Conservation (phyloP, 306 rosid genomes). For the Corylus avellana region DNA sequence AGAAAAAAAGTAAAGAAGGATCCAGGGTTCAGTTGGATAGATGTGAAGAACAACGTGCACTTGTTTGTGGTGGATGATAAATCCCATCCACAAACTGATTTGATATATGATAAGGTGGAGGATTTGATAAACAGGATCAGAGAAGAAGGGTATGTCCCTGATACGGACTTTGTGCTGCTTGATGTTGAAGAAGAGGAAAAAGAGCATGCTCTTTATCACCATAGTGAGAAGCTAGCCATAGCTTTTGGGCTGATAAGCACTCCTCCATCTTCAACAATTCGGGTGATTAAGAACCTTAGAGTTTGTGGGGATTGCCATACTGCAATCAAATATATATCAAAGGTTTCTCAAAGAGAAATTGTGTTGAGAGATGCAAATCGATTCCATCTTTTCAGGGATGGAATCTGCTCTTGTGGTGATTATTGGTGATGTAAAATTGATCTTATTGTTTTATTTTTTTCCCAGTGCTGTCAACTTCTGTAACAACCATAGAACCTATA, state of each 20-base stretch:
- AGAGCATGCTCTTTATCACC: slow-evolving; percentile 58
- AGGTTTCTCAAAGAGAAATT: slow-evolving; percentile 57
- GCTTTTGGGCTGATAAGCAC: slow-evolving; percentile 61
- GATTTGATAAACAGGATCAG: slow-evolving; percentile 51
- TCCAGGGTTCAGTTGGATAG: slow-evolving; percentile 84
- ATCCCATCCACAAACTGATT: slow-evolving; percentile 57
- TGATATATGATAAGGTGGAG: slow-evolving; percentile 60
- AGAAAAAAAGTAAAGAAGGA: slow-evolving; percentile 71
- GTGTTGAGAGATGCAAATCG: slow-evolving; percentile 78
- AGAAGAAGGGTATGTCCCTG: slow-evolving; percentile 71
- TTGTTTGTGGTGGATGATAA: slow-evolving; percentile 76
- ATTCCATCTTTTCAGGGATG: slow-evolving; percentile 65
- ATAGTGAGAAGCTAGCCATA: slow-evolving; percentile 67
- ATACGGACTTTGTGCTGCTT: slow-evolving; percentile 61
- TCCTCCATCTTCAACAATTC: slow-evolving; percentile 47
- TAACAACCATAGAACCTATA: background rate
- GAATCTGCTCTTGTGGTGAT: slow-evolving; percentile 58
- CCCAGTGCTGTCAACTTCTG: background rate
- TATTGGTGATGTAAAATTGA: slow-evolving; percentile 45
- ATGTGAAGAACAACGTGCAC: slow-evolving; percentile 72
- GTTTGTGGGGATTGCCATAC: slow-evolving; percentile 83
- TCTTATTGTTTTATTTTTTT: background rate
- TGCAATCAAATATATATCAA: slow-evolving; percentile 67
- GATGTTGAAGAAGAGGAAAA: slow-evolving; percentile 74
- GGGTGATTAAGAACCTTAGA: slow-evolving; percentile 72